phyloP scores from a whole-genome alignment of 148 eudicot genomes.

The Vaccinium corymbosum region DNA sequence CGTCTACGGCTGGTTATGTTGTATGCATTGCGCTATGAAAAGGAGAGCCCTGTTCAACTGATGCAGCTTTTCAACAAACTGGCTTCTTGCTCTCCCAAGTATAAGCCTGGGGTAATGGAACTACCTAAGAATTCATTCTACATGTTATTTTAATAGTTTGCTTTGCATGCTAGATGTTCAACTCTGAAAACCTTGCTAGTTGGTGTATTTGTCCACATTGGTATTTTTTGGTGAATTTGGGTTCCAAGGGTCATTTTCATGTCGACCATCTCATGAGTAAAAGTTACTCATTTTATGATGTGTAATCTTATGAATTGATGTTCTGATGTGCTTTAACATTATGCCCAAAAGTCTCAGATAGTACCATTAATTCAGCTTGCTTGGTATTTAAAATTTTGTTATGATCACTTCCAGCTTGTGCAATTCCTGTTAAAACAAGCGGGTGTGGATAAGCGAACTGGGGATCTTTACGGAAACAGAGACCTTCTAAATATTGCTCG shows the following conservation, averaged over 20 bases:
- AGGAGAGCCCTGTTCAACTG: constrained; percentile 93
- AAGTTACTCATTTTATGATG: neutral
- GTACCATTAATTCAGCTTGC: constrained; percentile 9
- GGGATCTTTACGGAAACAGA: constrained; percentile 89
- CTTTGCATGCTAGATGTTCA: neutral
- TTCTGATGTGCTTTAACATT: neutral
- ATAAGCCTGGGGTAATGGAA: constrained; percentile 89
- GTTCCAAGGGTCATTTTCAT: neutral
- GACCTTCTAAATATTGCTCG: constrained; percentile 89
- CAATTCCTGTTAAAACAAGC: constrained; percentile 96
- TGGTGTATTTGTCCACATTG: constrained; percentile 13
- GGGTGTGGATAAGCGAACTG: constrained; percentile 87
- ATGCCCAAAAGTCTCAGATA: neutral
- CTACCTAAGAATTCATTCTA: constrained; percentile 11
- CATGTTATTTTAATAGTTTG: constrained; percentile 17
- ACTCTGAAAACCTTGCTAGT: constrained; percentile 14
- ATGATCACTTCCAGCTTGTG: constrained; percentile 57
- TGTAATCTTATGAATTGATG: neutral
- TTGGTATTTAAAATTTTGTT: neutral
- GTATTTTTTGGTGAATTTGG: neutral
- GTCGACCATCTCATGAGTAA: neutral
- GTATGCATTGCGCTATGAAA: constrained; percentile 97
- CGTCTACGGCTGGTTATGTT: constrained; percentile 90
- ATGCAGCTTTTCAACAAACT: constrained; percentile 96
- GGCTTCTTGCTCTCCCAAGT: constrained; percentile 81